Evolutionary conservation across 1,284 basidiomycete species (phyloP), one percentile per base, ranked within the genome.

Genomic region (Megacollybia platyphylla): DNA sequence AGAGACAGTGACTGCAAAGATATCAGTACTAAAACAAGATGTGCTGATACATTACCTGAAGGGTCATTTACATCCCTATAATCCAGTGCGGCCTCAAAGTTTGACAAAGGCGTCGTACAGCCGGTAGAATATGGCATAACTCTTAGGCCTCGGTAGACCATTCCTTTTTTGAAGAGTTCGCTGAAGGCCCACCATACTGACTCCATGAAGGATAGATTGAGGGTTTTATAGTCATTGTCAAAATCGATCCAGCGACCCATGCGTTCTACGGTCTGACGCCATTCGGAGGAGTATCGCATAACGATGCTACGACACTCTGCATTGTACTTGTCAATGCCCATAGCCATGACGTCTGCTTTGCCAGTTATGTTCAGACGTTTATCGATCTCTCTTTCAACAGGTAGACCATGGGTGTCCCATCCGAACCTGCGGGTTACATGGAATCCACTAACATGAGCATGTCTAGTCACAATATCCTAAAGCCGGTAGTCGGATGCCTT

Each of bases 211-310:
- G 77, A 71, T 5, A 81, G 65, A 59, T 98, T 89, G 49, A 98
- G 75, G 9, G 96, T 99, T 69, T 97, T 97, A 76, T 99, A 99
- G 53, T 96, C 96, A 52, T 96, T 88, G 65, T 99, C 96, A 57
- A 98, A 99, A 64, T 98, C 96, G 64, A 99, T 98, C 96, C 96
- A 99, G 49, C 96, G 79, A 32, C 94, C 96, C 84, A 98, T 94
- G 49, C 96, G 80, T 63, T 97, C 94, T 46, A 99, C 94, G 4
- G 92, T 98, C 31, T 67, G 57, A 46, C 90, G 79, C 96, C 96
- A 99, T 60, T 98, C 93, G 10, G 72, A 70, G 4, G 93, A 77
- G 61, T 98, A 98, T 36, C 92, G 79, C 93, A 99, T 97, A 56
- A 99, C 96, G 60, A 98, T 98, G 48, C 83, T 79, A 34, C 92